Percentiles rank a stretch among this genome's conserved stretches.
Conservation (phyloP, 2,329 filamentous ascomycete genomes). For the Cytospora paraplurivora region DNA sequence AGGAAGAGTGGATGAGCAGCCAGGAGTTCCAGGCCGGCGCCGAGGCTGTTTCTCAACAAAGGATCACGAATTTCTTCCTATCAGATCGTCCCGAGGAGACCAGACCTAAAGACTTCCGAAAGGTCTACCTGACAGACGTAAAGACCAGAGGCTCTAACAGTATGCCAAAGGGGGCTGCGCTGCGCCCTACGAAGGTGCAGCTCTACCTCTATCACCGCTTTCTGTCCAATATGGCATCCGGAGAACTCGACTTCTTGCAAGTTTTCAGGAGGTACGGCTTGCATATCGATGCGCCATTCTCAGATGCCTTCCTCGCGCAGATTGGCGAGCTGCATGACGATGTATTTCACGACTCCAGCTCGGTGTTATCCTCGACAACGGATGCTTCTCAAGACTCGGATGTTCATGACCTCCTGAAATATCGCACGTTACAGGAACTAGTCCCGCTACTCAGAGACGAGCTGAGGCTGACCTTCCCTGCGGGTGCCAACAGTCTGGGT, state of each 20-base stretch:
- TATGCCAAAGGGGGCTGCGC: slow-evolving; percentile 64
- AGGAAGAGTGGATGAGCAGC: slow-evolving; percentile 56
- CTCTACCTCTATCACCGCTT: slow-evolving; percentile 88
- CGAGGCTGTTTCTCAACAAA: slow-evolving; percentile 37
- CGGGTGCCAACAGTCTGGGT: slow-evolving; percentile 51
- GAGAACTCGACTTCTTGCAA: slow-evolving; percentile 66
- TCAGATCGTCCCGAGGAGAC: slow-evolving; percentile 21
- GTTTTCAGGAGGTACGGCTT: slow-evolving; percentile 75
- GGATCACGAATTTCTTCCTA: slow-evolving; percentile 46
- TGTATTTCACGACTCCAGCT: slow-evolving; percentile 55
- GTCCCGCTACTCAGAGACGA: slow-evolving; percentile 50
- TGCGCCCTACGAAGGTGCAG: slow-evolving; percentile 80
- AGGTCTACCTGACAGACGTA: slow-evolving; percentile 79
- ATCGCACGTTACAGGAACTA: slow-evolving; percentile 52
- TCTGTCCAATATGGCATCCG: slow-evolving; percentile 73
- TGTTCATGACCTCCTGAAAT: slow-evolving; percentile 45
- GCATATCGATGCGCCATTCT: slow-evolving; percentile 67
- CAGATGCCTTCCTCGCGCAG: slow-evolving; percentile 76
- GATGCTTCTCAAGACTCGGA: slow-evolving; percentile 5
- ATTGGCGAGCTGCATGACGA: slow-evolving; percentile 70
- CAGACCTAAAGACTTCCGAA: slow-evolving; percentile 26
- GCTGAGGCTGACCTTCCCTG: slow-evolving; percentile 54
- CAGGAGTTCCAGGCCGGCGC: slow-evolving; percentile 38
- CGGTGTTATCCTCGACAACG: slow-evolving; percentile 41
- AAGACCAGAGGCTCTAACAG: slow-evolving; percentile 75